Percentiles rank a stretch among this genome's conserved stretches.
Conservation (phyloP, 2,329 filamentous ascomycete genomes). For the Phialocephala subalpina region DNA sequence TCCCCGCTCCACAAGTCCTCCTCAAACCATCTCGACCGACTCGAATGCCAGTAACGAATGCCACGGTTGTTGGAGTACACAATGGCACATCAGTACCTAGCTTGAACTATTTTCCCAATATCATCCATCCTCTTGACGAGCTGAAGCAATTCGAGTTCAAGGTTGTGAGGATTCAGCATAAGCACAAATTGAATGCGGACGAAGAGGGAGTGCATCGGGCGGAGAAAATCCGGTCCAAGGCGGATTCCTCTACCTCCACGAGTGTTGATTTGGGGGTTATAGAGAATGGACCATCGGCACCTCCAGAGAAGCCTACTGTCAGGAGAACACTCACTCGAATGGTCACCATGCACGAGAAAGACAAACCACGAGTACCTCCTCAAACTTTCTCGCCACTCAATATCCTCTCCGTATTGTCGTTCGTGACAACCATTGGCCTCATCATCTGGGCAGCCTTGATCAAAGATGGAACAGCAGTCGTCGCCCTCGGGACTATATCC, state of each 20-base stretch:
- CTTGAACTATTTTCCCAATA: slow-evolving; percentile 68
- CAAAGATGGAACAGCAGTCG: slow-evolving; percentile 58
- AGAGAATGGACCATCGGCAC: slow-evolving; percentile 24
- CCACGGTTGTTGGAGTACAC: slow-evolving; percentile 65
- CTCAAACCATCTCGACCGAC: slow-evolving; percentile 62
- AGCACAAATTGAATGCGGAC: slow-evolving; percentile 9
- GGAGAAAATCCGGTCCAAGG: slow-evolving; percentile 1
- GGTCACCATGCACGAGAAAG: slow-evolving; percentile 39
- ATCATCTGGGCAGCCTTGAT: slow-evolving; percentile 52
- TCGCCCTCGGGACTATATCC: slow-evolving; percentile 61
- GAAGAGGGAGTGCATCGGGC: slow-evolving; percentile 11
- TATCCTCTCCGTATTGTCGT: slow-evolving; percentile 60
- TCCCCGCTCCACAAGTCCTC: slow-evolving; percentile 70
- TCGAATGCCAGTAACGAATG: slow-evolving; percentile 62
- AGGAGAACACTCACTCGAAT: slow-evolving; percentile 30
- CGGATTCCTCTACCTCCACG: slow-evolving; percentile 40
- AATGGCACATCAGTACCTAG: slow-evolving; percentile 62
- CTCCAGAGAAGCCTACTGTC: slow-evolving; percentile 25
- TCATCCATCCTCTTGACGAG: slow-evolving; percentile 63
- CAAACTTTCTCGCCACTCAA: slow-evolving; percentile 60
- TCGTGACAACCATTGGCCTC: slow-evolving; percentile 56
- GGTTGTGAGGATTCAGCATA: slow-evolving; percentile 58
- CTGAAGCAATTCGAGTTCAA: slow-evolving; percentile 56
- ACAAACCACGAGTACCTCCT: slow-evolving; percentile 58
- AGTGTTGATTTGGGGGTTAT: slow-evolving; percentile 25